Evolutionary conservation across 495 filamentous ascomycete genomes (phyloP), one percentile per base, ranked within the genome.

Genomic region (Talaromyces stipitatus): DNA sequence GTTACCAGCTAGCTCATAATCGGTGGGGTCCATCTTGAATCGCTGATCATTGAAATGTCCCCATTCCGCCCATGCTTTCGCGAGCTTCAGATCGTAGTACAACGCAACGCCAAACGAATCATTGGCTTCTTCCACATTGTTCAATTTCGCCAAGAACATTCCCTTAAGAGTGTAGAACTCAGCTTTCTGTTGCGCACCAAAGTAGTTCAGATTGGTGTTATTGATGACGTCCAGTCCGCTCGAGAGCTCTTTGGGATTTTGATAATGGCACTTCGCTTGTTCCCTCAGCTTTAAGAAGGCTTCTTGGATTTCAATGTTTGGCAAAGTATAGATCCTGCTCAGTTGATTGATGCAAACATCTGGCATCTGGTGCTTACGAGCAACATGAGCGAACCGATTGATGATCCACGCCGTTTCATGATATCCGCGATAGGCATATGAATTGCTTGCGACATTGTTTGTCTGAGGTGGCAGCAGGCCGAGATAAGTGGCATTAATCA

Each of bases 351-450:
- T 96, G 76, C 95, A 99, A 52, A 97, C 94, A 47, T 97, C 95
- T 1, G 91, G 90, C 61, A 99, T 85, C 61, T 91, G 90, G 67
- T 99, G 95, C 75, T 97, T 97, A 27, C 95, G 84, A 50, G 95
- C 94, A 33, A 99, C 95, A 64, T 97, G 94, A 2, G 95, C 95
- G 65, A 99, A 99, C 18, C 95, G 82, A 68, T 99, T 99, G 73
- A 99, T 99, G 59, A 97, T 99, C 95, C 95, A 99, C 3, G 95
- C 95, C 2, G 94, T 99, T 68, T 99, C 95, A 63, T 99, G 95
- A 63, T 95, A 97, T 50, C 95, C 95, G 45, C 95, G 84, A 64
- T 97, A 99, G 0, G 94, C 95, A 66, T 91, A 97, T 4, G 92
- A 97, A 59, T 91, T 96, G 57, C 84, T 85, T 16, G 82, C 80